Conservation (phyloP, 1,284 basidiomycete species). For the Ganoderma resinaceum region DNA sequence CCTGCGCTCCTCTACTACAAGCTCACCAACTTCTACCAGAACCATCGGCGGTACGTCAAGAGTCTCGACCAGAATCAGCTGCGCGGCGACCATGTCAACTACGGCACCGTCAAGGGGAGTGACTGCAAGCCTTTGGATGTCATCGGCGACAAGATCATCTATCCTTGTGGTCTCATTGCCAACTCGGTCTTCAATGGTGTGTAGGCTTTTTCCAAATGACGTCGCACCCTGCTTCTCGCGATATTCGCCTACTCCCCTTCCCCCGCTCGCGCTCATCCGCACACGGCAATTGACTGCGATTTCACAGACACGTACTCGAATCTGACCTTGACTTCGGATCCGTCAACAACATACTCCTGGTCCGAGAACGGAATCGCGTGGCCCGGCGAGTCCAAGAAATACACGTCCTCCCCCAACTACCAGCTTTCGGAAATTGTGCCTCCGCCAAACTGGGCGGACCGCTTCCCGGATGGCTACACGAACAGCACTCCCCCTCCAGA, state of each 20-base stretch:
- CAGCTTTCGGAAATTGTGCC: constrained; percentile 75
- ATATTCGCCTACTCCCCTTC: too few relatives aligned
- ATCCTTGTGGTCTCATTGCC: constrained; percentile 97
- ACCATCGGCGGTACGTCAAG: constrained; percentile 97
- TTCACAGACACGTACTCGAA: constrained; percentile 78
- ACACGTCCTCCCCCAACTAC: constrained; percentile 69
- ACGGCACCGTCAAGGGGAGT: constrained; percentile 65
- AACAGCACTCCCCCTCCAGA: constrained; percentile 75
- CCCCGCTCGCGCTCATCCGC: constrained; percentile 13
- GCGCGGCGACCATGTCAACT: constrained; percentile 71
- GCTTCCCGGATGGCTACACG: constrained; percentile 83
- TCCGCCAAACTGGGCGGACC: constrained; percentile 89
- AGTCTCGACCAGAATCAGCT: constrained; percentile 90
- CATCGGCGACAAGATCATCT: constrained; percentile 66
- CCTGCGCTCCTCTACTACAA: constrained; percentile 97
- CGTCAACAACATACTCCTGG: constrained; percentile 73
- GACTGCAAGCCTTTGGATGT: constrained; percentile 90
- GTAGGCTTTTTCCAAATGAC: constrained; percentile 30
- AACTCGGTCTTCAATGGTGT: constrained; percentile 98
- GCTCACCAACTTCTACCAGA: constrained; percentile 97
- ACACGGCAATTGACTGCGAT: not conserved
- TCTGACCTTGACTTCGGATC: constrained; percentile 64
- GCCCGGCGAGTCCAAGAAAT: constrained; percentile 94
- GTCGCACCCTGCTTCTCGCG: not conserved
- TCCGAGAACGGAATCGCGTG: constrained; percentile 89